Percentiles rank a stretch among this genome's conserved stretches.
phyloP scores from a whole-genome alignment of 768 basidiomycete species.

The Xerocomus brunneocitrinus region DNA sequence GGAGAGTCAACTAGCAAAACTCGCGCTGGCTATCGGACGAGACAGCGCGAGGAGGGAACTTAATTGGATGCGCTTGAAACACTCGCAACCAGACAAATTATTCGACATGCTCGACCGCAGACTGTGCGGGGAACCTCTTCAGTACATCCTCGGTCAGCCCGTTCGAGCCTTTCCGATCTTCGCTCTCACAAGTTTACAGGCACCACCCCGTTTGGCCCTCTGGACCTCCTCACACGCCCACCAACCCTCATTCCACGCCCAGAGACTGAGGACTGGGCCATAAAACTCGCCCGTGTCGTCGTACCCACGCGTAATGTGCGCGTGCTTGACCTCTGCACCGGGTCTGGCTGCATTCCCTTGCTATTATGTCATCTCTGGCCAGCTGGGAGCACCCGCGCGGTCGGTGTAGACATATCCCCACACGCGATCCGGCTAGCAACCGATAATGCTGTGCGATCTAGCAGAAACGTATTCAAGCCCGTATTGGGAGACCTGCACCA shows the following conservation, averaged over 20 bases:
- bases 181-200: conserved; percentile 32
- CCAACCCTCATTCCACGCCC: conserved; percentile 93
- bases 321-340: conserved; percentile 89
- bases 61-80: conserved; percentile 41
- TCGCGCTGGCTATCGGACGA: conserved; percentile 33
- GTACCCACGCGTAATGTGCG: conserved; percentile 28
- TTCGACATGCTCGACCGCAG: conserved; percentile 55
- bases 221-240: conserved; percentile 64
- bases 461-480: conserved; percentile 30
- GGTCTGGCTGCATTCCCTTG: conserved; percentile 87
- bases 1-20: conserved; percentile 22
- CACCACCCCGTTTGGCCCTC: conserved; percentile 84
- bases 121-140: conserved; percentile 70
- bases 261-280: conserved; percentile 86
- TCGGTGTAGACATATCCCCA: conserved; percentile 65
- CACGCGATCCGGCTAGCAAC: conserved; percentile 49
- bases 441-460: conserved; percentile 38
- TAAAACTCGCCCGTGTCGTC: conserved; percentile 50
- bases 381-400: conserved; percentile 46
- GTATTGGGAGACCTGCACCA: conserved; percentile 45
- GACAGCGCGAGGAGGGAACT: conserved; percentile 40
- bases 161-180: not conserved
- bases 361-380: conserved; percentile 69
- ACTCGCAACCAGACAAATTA: conserved; percentile 17
- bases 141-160: conserved; percentile 78